A percentile compares a stretch with the other conserved stretches of the same genome.
Conservation (phyloP, 495 filamentous ascomycete species). For the Mycothermus thermophilus region DNA sequence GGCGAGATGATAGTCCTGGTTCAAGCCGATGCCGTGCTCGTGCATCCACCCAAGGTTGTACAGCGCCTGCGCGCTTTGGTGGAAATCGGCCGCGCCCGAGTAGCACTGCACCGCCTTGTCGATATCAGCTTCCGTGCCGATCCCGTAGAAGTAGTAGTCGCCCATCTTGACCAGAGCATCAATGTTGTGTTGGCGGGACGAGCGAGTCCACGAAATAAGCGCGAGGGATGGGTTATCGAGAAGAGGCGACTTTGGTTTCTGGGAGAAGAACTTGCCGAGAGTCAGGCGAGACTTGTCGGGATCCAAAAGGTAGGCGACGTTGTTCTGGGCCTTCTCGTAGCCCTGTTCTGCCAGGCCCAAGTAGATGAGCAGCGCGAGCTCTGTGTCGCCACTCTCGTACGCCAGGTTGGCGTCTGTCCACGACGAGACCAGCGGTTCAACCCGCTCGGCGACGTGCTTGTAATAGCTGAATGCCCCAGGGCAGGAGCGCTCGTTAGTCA, state of each 20-base stretch:
- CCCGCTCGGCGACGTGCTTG: slow-evolving; percentile 86
- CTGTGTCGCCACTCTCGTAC: slow-evolving; percentile 71
- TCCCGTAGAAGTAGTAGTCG: slow-evolving; percentile 80
- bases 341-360: slow-evolving; percentile 95
- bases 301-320: slow-evolving; percentile 86
- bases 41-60: slow-evolving; percentile 99
- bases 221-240: slow-evolving; percentile 64
- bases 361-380: slow-evolving; percentile 68
- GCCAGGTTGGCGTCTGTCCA: slow-evolving; percentile 78
- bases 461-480: slow-evolving; percentile 73
- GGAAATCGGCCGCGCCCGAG: slow-evolving; percentile 73
- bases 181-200: slow-evolving; percentile 83
- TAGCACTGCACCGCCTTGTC: slow-evolving; percentile 93
- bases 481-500: slow-evolving; percentile 71
- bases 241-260: slow-evolving; percentile 30
- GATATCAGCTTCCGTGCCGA: slow-evolving; percentile 55
- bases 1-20: slow-evolving; percentile 93
- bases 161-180: slow-evolving; percentile 97
- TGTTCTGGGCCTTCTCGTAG: slow-evolving; percentile 83
- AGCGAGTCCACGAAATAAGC: slow-evolving; percentile 91
- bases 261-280: slow-evolving; percentile 23
- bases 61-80: slow-evolving; percentile 84
- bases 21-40: slow-evolving; percentile 86
- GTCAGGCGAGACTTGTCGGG: slow-evolving; percentile 47
- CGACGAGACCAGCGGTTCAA: slow-evolving; percentile 70